Percentiles rank a stretch among this genome's conserved stretches.
These are phyloP conservation scores for Scedosporium boydii DNA, from an alignment of 2,329 filamentous ascomycete genomes.

Conservation along the genomic window DNA sequence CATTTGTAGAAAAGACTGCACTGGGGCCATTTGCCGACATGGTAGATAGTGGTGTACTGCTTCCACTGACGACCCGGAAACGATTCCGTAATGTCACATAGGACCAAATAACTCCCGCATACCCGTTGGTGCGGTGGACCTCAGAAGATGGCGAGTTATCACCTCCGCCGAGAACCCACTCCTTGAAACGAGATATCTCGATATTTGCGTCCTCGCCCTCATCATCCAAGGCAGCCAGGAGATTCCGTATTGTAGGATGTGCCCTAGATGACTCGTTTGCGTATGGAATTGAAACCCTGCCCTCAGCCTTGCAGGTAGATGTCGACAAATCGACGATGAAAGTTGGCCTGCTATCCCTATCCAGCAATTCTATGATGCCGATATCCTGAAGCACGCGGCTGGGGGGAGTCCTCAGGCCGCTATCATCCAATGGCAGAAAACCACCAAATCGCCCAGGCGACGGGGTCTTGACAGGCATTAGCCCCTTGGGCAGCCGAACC, in stretches of 20 bases:
- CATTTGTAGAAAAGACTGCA: background rate
- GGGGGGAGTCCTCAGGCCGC: background rate
- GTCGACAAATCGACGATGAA: constrained; percentile 64
- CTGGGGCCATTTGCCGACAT: background rate
- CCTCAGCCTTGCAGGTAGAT: constrained; percentile 40
- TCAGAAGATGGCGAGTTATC: background rate
- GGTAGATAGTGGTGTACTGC: background rate
- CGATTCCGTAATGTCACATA: background rate
- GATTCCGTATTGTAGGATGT: background rate
- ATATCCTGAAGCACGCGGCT: constrained; percentile 45
- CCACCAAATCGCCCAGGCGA: background rate
- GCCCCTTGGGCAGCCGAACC: background rate
- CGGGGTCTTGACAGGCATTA: background rate
- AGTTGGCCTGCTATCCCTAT: constrained; percentile 67
- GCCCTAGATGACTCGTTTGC: constrained; percentile 55
- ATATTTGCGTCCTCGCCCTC: background rate
- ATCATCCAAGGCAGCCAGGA: background rate
- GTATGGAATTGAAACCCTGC: constrained; percentile 53
- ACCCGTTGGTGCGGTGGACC: background rate
- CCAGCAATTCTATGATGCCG: constrained; percentile 62
- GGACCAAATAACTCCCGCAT: background rate
- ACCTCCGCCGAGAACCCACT: background rate
- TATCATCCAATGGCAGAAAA: background rate
- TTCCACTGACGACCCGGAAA: background rate
- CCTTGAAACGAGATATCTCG: background rate